Conservation (phyloP, 805 yeast genomes). For the Barnettozyma wickerhamii region DNA sequence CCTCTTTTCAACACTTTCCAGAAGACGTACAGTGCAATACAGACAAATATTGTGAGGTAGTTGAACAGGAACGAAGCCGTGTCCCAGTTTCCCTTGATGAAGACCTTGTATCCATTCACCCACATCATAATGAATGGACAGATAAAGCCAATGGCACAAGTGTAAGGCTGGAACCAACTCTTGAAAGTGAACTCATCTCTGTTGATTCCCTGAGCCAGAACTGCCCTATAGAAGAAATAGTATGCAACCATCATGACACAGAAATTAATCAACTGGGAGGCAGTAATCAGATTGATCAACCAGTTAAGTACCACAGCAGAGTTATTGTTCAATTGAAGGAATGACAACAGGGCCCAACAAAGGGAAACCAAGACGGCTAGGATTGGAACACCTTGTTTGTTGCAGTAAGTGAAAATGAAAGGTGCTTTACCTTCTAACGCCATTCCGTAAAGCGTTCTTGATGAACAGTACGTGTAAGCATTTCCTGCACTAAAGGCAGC, state of each 20-base stretch:
- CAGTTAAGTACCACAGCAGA: constrained; percentile 65
- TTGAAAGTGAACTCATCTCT: constrained; percentile 43
- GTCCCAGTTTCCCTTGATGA: constrained; percentile 63
- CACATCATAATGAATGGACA: constrained; percentile 48
- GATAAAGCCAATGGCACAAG: constrained; percentile 44
- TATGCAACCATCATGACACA: constrained; percentile 53
- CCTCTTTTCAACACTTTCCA: constrained; percentile 53
- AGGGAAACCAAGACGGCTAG: constrained; percentile 47
- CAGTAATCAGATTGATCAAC: constrained; percentile 69
- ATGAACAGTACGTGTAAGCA: constrained; percentile 70
- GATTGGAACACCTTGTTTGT: constrained; percentile 67
- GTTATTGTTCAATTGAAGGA: constrained; percentile 55
- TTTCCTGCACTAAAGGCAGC: constrained; percentile 84
- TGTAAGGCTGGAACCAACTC: constrained; percentile 58
- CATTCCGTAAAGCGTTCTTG: constrained; percentile 64
- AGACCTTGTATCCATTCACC: constrained; percentile 66
- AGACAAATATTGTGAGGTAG: constrained; percentile 67
- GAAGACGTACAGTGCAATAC: constrained; percentile 39
- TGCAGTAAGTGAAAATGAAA: constrained; percentile 53
- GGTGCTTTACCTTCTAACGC: constrained; percentile 76
- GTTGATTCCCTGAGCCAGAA: constrained; percentile 47
- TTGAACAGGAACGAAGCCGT: constrained; percentile 58
- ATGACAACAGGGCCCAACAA: constrained; percentile 60
- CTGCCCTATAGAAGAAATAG: constrained; percentile 58
- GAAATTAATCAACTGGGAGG: constrained; percentile 63